A percentile compares a stretch with the other conserved stretches of the same genome.
phyloP scores from a whole-genome alignment of 73 alveolate species.

The Paramecium primaurelia region DNA sequence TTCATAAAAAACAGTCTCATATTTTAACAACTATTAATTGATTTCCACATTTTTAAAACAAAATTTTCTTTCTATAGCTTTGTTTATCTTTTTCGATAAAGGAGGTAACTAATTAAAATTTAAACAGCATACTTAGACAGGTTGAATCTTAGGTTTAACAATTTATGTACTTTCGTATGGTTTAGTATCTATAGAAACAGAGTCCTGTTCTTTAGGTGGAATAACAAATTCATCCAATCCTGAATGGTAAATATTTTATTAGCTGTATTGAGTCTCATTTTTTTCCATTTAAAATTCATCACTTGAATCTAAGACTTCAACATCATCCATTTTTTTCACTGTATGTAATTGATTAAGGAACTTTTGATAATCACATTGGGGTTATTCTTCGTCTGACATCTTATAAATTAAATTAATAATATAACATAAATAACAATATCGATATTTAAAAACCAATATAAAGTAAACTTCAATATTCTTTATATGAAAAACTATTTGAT shows the following conservation, averaged over 20 bases:
- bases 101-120: conserved; percentile 37
- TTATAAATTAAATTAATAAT: not conserved
- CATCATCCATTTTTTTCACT: not conserved
- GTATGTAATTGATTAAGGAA: not conserved
- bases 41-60: conserved; percentile 15
- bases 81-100: not conserved
- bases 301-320: not conserved
- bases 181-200: not conserved
- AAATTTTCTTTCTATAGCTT: not conserved
- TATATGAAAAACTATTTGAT: not conserved
- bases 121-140: conserved; percentile 7
- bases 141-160: conserved; percentile 4
- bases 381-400: not conserved
- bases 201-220: conserved; percentile 37
- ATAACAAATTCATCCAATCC: conserved; percentile 36
- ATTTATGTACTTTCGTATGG: conserved; percentile 11
- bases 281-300: conserved; percentile 22
- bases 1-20: conserved; percentile 29
- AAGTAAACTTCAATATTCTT: not conserved
- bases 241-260: not conserved
- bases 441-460: not conserved
- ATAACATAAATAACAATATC: not conserved
- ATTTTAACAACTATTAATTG: not conserved
- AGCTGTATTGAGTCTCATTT: not conserved
- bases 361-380: not conserved